Percentiles rank a stretch among this genome's conserved stretches.
These are phyloP conservation scores for Stephanodiscus minutulus DNA, from an alignment of 108 stramenopile species.

Conservation along the genomic window DNA sequence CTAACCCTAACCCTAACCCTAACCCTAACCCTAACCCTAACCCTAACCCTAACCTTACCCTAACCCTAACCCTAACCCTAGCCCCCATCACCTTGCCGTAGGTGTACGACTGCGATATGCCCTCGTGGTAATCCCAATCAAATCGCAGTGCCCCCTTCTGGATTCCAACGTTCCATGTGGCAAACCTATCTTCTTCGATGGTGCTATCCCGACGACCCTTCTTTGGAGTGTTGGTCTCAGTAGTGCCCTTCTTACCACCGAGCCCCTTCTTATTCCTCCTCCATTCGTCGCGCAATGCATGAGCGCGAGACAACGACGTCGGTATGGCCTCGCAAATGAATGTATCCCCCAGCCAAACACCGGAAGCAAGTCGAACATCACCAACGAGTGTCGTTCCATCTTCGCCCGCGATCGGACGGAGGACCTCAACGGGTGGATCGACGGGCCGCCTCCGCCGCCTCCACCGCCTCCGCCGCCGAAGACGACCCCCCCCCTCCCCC, in stretches of 20 bases:
- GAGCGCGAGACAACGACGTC: slow-evolving; percentile 12
- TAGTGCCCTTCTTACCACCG: slow-evolving; percentile 16
- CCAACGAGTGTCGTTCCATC: slow-evolving; percentile 52
- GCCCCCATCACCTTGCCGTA: too few species aligned
- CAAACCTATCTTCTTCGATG: slow-evolving; percentile 53
- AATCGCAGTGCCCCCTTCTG: slow-evolving; percentile 76
- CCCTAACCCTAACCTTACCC: too few species aligned
- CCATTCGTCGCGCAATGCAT: slow-evolving; percentile 35
- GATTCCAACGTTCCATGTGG: slow-evolving; percentile 67
- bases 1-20: too few species aligned
- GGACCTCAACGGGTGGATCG: too few species aligned
- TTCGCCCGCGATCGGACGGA: too few species aligned
- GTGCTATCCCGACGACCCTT: not conserved
- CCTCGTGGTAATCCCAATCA: slow-evolving; percentile 72
- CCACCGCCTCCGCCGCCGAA: too few species aligned
- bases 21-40: too few species aligned
- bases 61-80: too few species aligned
- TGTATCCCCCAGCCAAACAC: slow-evolving; percentile 77
- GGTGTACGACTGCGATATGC: slow-evolving; percentile 63
- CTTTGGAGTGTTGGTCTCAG: not conserved
- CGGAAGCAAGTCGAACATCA: slow-evolving; percentile 62
- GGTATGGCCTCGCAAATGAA: slow-evolving; percentile 66
- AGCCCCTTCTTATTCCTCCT: slow-evolving; percentile 25
- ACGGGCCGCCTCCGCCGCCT: too few species aligned
- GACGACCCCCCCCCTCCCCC: too few species aligned